Conservation (phyloP, 768 basidiomycete species). For the Obba rivulosa region DNA sequence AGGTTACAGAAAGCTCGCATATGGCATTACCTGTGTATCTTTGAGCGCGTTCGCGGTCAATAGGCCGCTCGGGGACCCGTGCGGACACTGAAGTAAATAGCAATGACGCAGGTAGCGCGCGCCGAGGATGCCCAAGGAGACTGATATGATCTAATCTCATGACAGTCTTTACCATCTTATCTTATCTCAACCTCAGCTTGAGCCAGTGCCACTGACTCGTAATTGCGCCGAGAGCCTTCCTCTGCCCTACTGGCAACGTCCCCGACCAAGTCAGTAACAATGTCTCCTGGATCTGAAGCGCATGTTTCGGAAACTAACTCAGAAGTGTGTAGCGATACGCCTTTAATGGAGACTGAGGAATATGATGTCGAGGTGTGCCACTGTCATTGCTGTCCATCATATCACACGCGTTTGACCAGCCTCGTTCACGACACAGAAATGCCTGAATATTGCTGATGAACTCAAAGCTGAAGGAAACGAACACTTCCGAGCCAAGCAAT, state of each 20-base stretch:
- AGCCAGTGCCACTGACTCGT: neutral
- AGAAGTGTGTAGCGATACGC: neutral
- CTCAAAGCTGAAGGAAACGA: constrained; percentile 76
- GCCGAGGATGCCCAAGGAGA: too few species aligned
- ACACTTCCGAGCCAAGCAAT: constrained; percentile 57
- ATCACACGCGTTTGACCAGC: neutral
- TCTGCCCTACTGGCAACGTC: too few species aligned
- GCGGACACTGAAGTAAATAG: too few species aligned
- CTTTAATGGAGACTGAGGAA: constrained; percentile 4
- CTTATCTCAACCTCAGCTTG: neutral
- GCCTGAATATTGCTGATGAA: constrained; percentile 47
- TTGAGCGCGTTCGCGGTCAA: too few species aligned
- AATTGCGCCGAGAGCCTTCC: neutral
- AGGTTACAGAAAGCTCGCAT: too few species aligned
- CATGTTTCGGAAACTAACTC: neutral
- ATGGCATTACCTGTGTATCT: too few species aligned
- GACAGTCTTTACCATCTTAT: too few species aligned
- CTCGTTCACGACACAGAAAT: constrained; percentile 28
- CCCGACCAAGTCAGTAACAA: neutral
- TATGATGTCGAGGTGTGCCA: constrained; percentile 3
- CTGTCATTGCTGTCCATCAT: neutral
- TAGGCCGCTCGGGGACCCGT: too few species aligned
- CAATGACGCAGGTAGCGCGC: too few species aligned
- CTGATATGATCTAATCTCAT: too few species aligned
- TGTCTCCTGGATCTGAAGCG: neutral